Evolutionary conservation across 768 basidiomycete species (phyloP).

Genomic region (Tricholoma furcatifolium): DNA sequence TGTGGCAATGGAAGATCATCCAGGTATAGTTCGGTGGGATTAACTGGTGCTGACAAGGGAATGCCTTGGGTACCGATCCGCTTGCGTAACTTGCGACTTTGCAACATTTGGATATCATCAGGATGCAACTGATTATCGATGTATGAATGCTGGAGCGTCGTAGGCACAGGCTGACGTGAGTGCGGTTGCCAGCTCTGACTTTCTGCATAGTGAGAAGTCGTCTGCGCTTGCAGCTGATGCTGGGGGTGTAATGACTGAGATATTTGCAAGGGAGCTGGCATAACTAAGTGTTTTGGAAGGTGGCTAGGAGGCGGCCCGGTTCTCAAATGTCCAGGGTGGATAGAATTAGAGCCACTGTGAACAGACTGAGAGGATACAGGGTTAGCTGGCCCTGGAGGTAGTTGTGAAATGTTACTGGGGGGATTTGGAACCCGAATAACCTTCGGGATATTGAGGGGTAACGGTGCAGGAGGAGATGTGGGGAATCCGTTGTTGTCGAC

Average conservation of each 20-base stretch:
- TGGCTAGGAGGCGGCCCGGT: constrained; percentile 27
- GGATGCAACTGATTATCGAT: constrained; percentile 13
- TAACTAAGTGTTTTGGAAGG: constrained; percentile 66
- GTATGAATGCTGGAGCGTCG: not conserved
- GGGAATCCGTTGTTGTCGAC: constrained; percentile 12
- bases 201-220: constrained; percentile 7
- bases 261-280: constrained; percentile 67
- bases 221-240: constrained; percentile 13
- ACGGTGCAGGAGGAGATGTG: constrained; percentile 5
- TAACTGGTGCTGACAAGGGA: constrained; percentile 13
- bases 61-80: constrained; percentile 17
- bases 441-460: constrained; percentile 2
- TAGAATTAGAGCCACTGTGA: constrained; percentile 14
- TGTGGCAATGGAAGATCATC: constrained; percentile 17
- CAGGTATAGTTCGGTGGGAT: constrained; percentile 4
- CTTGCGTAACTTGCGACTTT: constrained; percentile 28
- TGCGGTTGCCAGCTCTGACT: constrained; percentile 13
- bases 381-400: constrained; percentile 1
- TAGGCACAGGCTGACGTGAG: constrained; percentile 10
- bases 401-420: not conserved
- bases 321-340: constrained; percentile 13
- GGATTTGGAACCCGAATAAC: not conserved
- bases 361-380: constrained; percentile 13
- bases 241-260: constrained; percentile 17
- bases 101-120: constrained; percentile 20